Evolutionary conservation across 2,329 filamentous ascomycete genomes (phyloP), one percentile per base, ranked within the genome.

Genomic region (Ophiostoma australiae): DNA sequence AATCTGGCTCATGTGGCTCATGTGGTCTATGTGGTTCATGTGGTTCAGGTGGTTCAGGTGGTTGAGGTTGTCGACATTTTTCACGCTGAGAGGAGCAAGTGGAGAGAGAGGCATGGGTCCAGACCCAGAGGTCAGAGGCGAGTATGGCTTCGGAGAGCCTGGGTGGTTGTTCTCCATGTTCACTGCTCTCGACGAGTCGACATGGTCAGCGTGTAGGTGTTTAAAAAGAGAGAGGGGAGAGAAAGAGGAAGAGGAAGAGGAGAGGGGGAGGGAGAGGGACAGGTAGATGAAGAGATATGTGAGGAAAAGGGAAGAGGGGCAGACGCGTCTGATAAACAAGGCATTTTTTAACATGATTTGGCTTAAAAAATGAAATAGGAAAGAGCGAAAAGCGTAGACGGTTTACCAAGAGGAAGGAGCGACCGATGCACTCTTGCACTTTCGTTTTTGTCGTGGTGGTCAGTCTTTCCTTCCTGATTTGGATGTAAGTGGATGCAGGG

Each of bases 391-490:
- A 27, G 44, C 11, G 23, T 23, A 23, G 35, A 66, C 4, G 11
- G 11, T 37, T 13, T 4, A 3, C 27, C 17, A 10, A n/a, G 37
- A n/a, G 63, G 63, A 66, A 66, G n/a, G 63, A 39, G 35, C 63
- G 33, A 41, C 35, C 20, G 63, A 39, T 39, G 58, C 58, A 33
- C 58, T 63, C 15, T 58, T 58, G 44, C 44, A 20, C 44, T 48
- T 20, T 41, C 15, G 39, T 13, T 13, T 20, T 48, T 48, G 44
- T 48, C 20, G 23, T 63, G 27, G 58, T 63, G 1, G 23, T 17
- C 58, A 63, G 63, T 65, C 63, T 35, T 66, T 66, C 63, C 63
- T 66, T 66, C 63, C 63, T 66, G 63, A 39, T 66, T 66, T 39
- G 63, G 63, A 66, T 66, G 35, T 66, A 66, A 66, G 63, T 66